Evolutionary conservation across 2,329 filamentous ascomycete species (phyloP).

Genomic region (Escovopsis weberi): DNA sequence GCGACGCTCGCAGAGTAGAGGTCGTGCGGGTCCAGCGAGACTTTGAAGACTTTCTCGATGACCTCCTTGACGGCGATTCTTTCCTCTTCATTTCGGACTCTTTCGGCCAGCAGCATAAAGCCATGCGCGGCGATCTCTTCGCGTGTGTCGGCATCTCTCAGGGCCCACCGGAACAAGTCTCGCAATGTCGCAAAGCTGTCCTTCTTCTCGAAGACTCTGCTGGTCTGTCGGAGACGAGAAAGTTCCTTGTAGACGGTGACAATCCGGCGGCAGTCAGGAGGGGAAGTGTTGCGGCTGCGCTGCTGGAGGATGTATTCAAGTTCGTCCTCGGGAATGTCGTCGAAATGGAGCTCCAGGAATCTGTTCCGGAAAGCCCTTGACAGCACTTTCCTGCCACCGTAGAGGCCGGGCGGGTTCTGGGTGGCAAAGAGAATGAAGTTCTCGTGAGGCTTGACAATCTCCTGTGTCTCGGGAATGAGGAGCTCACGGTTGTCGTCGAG

Average conservation of each 20-base stretch:
- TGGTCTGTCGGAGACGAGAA: slow-evolving; percentile 77
- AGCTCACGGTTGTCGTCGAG: slow-evolving; percentile 94
- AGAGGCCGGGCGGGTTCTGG: slow-evolving; percentile 89
- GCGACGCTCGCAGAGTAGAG: slow-evolving; percentile 54
- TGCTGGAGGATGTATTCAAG: slow-evolving; percentile 82
- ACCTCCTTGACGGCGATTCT: slow-evolving; percentile 69
- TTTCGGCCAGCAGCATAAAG: slow-evolving; percentile 90
- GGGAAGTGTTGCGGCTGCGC: slow-evolving; percentile 71
- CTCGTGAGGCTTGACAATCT: slow-evolving; percentile 78
- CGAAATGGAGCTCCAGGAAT: slow-evolving; percentile 93
- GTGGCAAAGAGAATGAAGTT: slow-evolving; percentile 98
- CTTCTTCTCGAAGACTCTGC: slow-evolving; percentile 87
- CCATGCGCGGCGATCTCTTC: slow-evolving; percentile 85
- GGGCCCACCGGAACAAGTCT: slow-evolving; percentile 91
- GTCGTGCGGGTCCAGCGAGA: slow-evolving; percentile 57
- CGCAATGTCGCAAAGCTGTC: slow-evolving; percentile 92
- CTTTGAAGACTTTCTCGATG: slow-evolving; percentile 83
- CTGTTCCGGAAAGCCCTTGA: slow-evolving; percentile 93
- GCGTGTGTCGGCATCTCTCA: slow-evolving; percentile 68
- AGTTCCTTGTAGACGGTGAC: slow-evolving; percentile 90
- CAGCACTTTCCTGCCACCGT: slow-evolving; percentile 84
- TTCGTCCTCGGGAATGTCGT: slow-evolving; percentile 93
- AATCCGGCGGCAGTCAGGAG: slow-evolving; percentile 81
- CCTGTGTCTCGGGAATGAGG: slow-evolving; percentile 90
- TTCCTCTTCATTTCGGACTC: slow-evolving; percentile 84